phyloP scores from a whole-genome alignment of 129 eudicot species.

The Solidago caesia region DNA sequence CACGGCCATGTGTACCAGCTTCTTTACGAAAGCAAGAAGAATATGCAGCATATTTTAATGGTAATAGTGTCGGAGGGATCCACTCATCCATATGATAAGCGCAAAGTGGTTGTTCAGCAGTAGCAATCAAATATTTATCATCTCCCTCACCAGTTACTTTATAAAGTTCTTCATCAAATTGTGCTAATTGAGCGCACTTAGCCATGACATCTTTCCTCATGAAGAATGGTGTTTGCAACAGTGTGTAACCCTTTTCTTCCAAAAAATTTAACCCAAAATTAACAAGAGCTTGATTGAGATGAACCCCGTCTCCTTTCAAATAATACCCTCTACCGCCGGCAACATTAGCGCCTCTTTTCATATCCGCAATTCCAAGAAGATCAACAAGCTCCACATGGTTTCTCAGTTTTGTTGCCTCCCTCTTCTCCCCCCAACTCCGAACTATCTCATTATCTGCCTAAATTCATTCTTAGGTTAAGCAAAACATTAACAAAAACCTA shows the following conservation, averaged over 20 bases:
- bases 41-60: constrained; percentile 68
- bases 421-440: constrained; percentile 63
- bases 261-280: constrained; percentile 60
- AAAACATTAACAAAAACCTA: background rate
- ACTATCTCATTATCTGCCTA: constrained; percentile 61
- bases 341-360: constrained; percentile 53
- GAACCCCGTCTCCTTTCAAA: constrained; percentile 65
- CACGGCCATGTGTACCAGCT: constrained; percentile 82
- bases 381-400: constrained; percentile 76
- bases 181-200: constrained; percentile 73
- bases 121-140: constrained; percentile 73
- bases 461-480: constrained; percentile 12
- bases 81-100: constrained; percentile 77
- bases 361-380: constrained; percentile 69
- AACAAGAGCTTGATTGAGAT: constrained; percentile 70
- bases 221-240: constrained; percentile 68
- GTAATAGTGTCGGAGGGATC: constrained; percentile 59
- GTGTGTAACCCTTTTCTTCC: constrained; percentile 46
- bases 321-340: constrained; percentile 77
- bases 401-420: constrained; percentile 48
- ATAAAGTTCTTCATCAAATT: constrained; percentile 82
- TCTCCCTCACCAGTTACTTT: constrained; percentile 77
- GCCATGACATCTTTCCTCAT: constrained; percentile 77
- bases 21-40: constrained; percentile 81
- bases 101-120: constrained; percentile 82